Base-by-base conservation (phyloP, 176 grass and related monocot genomes). In the barley (Hordeum vulgare) region DNA sequence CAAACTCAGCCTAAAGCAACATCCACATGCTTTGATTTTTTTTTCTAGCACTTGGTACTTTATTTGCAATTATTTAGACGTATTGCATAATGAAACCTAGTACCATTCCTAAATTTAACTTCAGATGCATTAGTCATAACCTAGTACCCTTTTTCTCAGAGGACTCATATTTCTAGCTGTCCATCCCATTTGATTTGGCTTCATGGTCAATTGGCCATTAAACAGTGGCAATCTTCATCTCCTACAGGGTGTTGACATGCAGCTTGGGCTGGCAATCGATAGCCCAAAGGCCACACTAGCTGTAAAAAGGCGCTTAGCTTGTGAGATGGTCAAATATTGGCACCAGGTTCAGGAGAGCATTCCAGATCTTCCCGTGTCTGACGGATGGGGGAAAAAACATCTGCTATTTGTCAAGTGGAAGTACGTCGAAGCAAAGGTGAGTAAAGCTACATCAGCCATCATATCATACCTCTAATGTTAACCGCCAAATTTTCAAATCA, bases 271-370 rank as follows among this genome's bases (percentile, higher is more conserved):
- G 54, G 97, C 97, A 89, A 94, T 96, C 75, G 97, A 96, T 66
- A 99, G 91, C 41, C 89, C 93, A 71, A 99, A 99, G 66, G 97
- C 97, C 54, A 96, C 97, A 56, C 81, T 96, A 78, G 93, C 97
- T 75, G 97, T 99, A 74, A 99, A 99, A 88, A 88, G 97, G 8
- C 89, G 97, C 18, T 84, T 99, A 80, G 97, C 97, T 73, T 99
- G 97, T 51, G 97, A 99, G 81, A 99, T 99, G 93, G 91, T 96
- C 8, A 99, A 96, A 40, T 99, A 94, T 64, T 99, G 97, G 97
- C 74, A 92, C 29, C 97, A 99, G 88, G 86, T 90, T 79, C 93
- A 94, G 54, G 91, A 92, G 40, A 92, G 67, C 69, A 96, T 99
- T 70, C 85, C 83, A n/a, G 87, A 89, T 8, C 86, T 99, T 87